Conservation (phyloP, 2,329 filamentous ascomycete genomes). For the Aspergillus quadricinctus region DNA sequence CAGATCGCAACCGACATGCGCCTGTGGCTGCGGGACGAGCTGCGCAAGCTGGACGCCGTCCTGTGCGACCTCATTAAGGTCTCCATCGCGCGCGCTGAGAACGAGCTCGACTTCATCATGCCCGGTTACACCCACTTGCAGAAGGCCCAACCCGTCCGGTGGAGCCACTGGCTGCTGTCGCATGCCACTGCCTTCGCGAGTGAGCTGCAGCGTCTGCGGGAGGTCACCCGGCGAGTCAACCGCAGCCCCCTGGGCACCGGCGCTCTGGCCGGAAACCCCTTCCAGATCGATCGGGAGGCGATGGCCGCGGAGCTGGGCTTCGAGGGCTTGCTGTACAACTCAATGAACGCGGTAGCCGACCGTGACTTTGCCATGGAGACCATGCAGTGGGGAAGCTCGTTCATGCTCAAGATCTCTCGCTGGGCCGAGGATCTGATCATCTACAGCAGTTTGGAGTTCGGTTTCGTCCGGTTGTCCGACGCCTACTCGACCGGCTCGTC, state of each 20-base stretch:
- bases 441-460: conserved; percentile 72
- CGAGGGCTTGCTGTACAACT: conserved; percentile 69
- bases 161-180: conserved; percentile 76
- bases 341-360: conserved; percentile 69
- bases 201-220: conserved; percentile 72
- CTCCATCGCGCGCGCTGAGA: conserved; percentile 64
- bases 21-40: conserved; percentile 75
- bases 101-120: conserved; percentile 74
- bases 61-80: conserved; percentile 68
- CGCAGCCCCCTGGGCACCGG: conserved; percentile 66
- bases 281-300: conserved; percentile 72
- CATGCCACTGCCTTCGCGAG: conserved; percentile 66
- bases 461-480: conserved; percentile 70
- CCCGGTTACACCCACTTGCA: conserved; percentile 87
- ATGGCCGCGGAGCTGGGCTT: conserved; percentile 81
- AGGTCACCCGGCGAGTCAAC: conserved; percentile 72
- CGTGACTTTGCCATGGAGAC: conserved; percentile 79
- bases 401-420: conserved; percentile 75
- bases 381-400: conserved; percentile 71
- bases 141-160: conserved; percentile 74
- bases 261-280: conserved; percentile 76
- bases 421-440: conserved; percentile 86
- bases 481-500: conserved; percentile 74
- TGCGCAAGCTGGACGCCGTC: conserved; percentile 64
- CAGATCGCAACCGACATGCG: conserved; percentile 89